These are phyloP conservation scores for Botryotinia narcissicola DNA, from an alignment of 2,329 filamentous ascomycete genomes.

Conservation along the genomic window DNA sequence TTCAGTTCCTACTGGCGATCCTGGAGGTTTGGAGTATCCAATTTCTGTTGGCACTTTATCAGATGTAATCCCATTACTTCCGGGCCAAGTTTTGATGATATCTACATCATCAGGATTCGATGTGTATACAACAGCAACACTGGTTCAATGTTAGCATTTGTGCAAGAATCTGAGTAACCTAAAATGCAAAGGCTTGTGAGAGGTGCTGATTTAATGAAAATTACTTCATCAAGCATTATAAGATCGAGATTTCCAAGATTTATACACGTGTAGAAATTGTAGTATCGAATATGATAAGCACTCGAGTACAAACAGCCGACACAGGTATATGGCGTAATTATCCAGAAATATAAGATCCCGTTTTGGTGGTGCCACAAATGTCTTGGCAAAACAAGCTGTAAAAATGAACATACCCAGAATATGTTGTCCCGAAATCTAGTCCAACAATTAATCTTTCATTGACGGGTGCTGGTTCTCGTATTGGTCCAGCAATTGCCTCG, in stretches of 20 bases:
- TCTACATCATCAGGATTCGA: constrained; percentile 76
- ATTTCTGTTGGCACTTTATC: constrained; percentile 85
- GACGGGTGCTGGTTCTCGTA: constrained; percentile 51
- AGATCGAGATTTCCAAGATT: not conserved
- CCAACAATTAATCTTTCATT: constrained; percentile 71
- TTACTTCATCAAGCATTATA: not conserved
- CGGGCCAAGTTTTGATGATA: constrained; percentile 83
- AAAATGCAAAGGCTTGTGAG: too few relatives aligned
- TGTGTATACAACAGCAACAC: constrained; percentile 70
- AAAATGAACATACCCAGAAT: constrained; percentile 56
- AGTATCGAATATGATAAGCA: not conserved
- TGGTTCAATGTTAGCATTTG: constrained; percentile 34
- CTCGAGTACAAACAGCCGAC: not conserved
- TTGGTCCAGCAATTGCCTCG: constrained; percentile 61
- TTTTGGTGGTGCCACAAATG: not conserved
- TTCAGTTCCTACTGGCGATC: constrained; percentile 42
- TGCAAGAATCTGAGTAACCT: not conserved
- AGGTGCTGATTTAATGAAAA: not conserved
- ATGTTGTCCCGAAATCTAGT: constrained; percentile 83
- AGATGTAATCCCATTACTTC: constrained; percentile 81
- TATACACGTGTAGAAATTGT: not conserved
- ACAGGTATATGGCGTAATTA: not conserved
- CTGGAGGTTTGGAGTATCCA: constrained; percentile 50
- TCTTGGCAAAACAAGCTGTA: constrained; percentile 6
- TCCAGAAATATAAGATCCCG: not conserved